Percentiles rank a stretch among this genome's conserved stretches.
Evolutionary conservation across 192 early-diverging fungal genomes (phyloP).

Genomic region (Haplosporangium gracile): DNA sequence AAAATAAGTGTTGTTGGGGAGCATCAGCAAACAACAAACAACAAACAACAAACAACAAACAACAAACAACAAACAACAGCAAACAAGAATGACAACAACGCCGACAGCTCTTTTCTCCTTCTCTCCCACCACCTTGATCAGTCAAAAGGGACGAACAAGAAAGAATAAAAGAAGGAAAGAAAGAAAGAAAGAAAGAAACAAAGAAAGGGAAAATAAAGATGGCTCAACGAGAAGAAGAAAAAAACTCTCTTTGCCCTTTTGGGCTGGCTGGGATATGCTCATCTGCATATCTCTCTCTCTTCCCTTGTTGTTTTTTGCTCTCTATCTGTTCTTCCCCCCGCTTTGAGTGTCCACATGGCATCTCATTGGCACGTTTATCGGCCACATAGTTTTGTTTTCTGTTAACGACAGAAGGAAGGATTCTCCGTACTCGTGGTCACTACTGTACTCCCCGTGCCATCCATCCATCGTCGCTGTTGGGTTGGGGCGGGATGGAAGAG

Average conservation of each 20-base stretch:
- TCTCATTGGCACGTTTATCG: constrained; percentile 31
- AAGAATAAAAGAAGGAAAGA: too few relatives aligned
- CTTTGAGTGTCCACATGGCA: constrained; percentile 4
- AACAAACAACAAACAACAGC: too few relatives aligned
- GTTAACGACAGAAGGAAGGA: neutral
- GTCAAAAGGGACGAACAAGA: neutral
- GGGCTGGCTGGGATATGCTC: neutral
- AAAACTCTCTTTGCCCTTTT: neutral
- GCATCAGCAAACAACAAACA: neutral
- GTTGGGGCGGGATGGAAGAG: constrained; percentile 3
- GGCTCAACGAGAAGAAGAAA: neutral
- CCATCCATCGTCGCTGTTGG: neutral
- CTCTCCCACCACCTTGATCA: neutral
- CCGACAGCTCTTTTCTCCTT: neutral
- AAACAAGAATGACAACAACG: neutral
- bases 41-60: neutral
- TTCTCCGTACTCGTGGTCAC: neutral
- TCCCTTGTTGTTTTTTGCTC: neutral
- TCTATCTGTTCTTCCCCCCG: neutral
- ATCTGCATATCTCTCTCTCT: neutral
- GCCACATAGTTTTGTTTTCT: neutral
- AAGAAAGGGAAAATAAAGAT: neutral
- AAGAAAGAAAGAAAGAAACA: too few relatives aligned
- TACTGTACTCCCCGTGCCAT: too few relatives aligned
- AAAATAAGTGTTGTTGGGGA: too few relatives aligned